phyloP scores from a whole-genome alignment of 192 early-diverging fungal species.

The Gaertneriomyces sp. region DNA sequence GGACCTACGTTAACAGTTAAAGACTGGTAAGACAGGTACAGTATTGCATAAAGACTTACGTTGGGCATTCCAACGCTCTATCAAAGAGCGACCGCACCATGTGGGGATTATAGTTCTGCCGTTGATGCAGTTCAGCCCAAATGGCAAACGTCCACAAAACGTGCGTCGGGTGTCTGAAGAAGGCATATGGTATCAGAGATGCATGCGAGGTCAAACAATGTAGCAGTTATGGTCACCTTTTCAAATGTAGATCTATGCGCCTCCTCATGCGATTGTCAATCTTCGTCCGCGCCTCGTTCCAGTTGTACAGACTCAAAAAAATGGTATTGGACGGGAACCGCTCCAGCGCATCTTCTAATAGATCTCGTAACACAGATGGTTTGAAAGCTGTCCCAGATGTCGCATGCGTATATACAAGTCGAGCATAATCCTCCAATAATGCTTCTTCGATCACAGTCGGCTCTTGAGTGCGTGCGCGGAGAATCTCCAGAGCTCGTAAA shows the following conservation, averaged over 20 bases:
- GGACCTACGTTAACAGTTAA: constrained; percentile 30
- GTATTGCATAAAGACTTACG: constrained; percentile 18
- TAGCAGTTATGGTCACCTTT: constrained; percentile 34
- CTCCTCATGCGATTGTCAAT: constrained; percentile 56
- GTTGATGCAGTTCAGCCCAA: constrained; percentile 53
- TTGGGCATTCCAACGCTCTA: constrained; percentile 38
- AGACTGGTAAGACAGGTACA: not conserved
- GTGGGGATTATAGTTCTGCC: constrained; percentile 50
- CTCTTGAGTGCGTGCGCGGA: not conserved
- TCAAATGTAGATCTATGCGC: constrained; percentile 36
- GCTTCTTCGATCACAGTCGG: constrained; percentile 22
- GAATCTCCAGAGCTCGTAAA: constrained; percentile 9
- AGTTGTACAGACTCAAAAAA: constrained; percentile 52
- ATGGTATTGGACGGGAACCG: constrained; percentile 56
- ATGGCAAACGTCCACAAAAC: constrained; percentile 56
- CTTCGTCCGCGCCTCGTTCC: constrained; percentile 57
- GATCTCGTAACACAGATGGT: constrained; percentile 43
- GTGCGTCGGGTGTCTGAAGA: constrained; percentile 49
- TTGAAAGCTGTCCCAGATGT: constrained; percentile 31
- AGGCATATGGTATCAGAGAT: not conserved
- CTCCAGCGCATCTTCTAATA: constrained; percentile 41
- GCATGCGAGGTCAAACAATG: not conserved
- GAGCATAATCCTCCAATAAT: constrained; percentile 18
- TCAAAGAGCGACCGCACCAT: constrained; percentile 59
- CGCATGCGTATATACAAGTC: constrained; percentile 26